A percentile compares a stretch with the other conserved stretches of the same genome.
Conservation (phyloP, 2,329 filamentous ascomycete genomes). For the Xylariaceae sp. region DNA sequence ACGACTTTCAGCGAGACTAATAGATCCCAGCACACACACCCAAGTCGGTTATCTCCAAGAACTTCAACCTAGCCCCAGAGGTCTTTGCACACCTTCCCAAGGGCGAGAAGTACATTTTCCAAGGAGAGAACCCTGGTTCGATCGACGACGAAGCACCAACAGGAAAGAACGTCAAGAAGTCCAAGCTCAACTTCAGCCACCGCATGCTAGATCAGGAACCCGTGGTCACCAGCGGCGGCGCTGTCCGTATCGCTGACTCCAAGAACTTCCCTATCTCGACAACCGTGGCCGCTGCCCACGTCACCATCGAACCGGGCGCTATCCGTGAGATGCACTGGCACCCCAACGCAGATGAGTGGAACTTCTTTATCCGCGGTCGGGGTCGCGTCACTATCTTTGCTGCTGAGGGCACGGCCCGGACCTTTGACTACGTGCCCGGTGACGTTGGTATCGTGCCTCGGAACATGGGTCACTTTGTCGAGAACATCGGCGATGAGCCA, state of each 20-base stretch:
- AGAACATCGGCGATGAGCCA: conserved; percentile 73
- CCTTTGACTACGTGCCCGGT: conserved; percentile 69
- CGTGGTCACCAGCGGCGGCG: conserved; percentile 60
- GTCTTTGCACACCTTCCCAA: conserved; percentile 64
- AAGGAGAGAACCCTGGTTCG: conserved; percentile 58
- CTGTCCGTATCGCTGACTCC: conserved; percentile 71
- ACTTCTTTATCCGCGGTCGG: conserved; percentile 67
- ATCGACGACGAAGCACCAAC: conserved; percentile 61
- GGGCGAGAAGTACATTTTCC: conserved; percentile 72
- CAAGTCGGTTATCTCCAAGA: conserved; percentile 65
- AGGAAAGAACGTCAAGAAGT: conserved; percentile 58
- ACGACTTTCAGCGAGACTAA: conserved; percentile 11
- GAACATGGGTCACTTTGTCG: conserved; percentile 77
- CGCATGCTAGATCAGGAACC: conserved; percentile 66
- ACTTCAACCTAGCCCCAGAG: conserved; percentile 67
- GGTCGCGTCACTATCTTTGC: conserved; percentile 72
- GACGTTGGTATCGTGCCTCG: conserved; percentile 72
- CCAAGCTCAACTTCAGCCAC: conserved; percentile 64
- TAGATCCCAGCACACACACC: conserved; percentile 57
- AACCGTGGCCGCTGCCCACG: conserved; percentile 66
- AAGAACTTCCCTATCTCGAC: conserved; percentile 68
- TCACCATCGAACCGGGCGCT: conserved; percentile 65
- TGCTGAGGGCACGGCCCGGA: conserved; percentile 61
- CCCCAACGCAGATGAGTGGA: conserved; percentile 74
- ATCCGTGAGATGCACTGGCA: conserved; percentile 82